Evolutionary conservation across 805 yeast species (phyloP), one percentile per base, ranked within the genome.

Genomic region (Barnettozyma wickerhamii): DNA sequence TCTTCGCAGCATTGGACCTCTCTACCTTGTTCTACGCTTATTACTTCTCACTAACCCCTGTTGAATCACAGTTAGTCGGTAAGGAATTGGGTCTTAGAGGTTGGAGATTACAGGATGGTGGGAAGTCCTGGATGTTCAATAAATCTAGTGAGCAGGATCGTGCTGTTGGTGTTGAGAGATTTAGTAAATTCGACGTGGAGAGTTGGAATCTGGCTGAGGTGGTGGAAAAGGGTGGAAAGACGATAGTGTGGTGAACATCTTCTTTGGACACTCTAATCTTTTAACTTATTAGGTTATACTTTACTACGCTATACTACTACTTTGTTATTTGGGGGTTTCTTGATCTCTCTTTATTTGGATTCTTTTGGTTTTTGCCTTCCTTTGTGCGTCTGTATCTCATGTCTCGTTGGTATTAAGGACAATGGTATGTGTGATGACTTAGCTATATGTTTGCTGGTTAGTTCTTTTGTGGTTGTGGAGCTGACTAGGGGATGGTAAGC

Each of bases 11-110:
- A 13, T 21, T 53, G 17, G 55, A 52, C 26, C 37, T 44, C 28
- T 44, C 46, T 5, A 47, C 52, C 5, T 65, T 93, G 51, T 91
- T 91, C 53, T 93, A 87, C 68, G 84, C 90, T 31, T 93, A 89
- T 65, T 93, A 93, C 65, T 93, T 86, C 46, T 64, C 68, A 36
- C 80, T 77, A 52, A 84, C 84, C 17, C 72, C 84, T 10, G 80
- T 79, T 54, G 81, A 81, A 51, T 88, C 82, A 55, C 74, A 70
- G 47, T 64, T 80, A 37, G 85, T 96, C 1, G 89, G 95, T 5
- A 71, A 77, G 51, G 98, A 93, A 64, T 71, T 91, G 46, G 57
- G 66, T 46, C 71, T 72, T 46, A 74, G 96, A 52, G 85, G 89
- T 31, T 91, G 99, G 99, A 70, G 78, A 38, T 38, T 23, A 33